Base-by-base conservation (phyloP, 768 basidiomycete genomes). In the Leccinum broughii region DNA sequence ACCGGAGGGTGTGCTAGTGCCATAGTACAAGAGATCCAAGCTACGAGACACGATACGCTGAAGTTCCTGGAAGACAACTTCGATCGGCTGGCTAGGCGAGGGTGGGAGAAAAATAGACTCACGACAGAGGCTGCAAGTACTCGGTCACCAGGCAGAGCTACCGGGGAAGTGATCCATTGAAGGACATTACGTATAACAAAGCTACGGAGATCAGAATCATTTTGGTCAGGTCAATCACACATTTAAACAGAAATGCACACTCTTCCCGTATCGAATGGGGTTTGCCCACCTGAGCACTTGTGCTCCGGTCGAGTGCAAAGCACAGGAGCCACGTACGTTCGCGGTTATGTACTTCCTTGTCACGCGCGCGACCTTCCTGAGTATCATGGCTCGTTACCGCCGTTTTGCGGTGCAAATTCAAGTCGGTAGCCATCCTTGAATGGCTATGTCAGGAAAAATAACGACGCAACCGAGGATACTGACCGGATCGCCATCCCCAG, bases 231-330 rank as follows among this genome's bases (percentile, higher is more conserved):
- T 39, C 14, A 35, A 20, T 26, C 26, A 37, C 51, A 51, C 10
- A 14, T 30, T 20, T 51, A n/a, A 46, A 53, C 8, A 53, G 6
- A 53, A 20, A 39, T 28, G 82, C 92, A 66, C 70, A 94, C 92
- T 99, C 96, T 76, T 98, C 96, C 70, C 89, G 87, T 65, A 98
- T 88, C 3, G 89, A 86, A 70, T 92, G 87, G 4, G 96, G 96
- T 76, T 97, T 98, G 49, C 95, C 95, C 93, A 98, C 93, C 76
- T 96, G 95, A 1, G 95, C 92, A 65, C 93, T 92, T 60, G 90
- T 83, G 66, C 94, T 96, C 62, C 93, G 82, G 72, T 98, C 95
- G 35, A 97, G 80, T 58, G 83, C 83, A 72, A 87, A 95, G 68
- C 92, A 94, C 60, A 93, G 74, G 54, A 97, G 78, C 97, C 97